These are phyloP conservation scores for Penicillium sp. DNA, from an alignment of 2,329 filamentous ascomycete genomes.

Conservation along the genomic window DNA sequence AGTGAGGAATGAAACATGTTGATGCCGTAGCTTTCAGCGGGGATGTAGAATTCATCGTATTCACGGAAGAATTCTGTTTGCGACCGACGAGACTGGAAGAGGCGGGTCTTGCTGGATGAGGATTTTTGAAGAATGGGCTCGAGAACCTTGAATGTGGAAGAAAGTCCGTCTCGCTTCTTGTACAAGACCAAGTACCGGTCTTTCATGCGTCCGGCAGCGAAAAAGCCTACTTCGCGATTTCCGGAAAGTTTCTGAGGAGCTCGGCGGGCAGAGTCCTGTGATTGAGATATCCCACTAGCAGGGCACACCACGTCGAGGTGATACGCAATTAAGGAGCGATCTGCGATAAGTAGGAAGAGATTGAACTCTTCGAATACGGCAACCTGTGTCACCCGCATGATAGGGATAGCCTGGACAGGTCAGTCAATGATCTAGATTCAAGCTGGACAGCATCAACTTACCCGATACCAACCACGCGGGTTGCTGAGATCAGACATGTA, in stretches of 20 bases:
- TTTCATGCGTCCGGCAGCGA: conserved; percentile 95
- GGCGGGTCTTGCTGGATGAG: conserved; percentile 73
- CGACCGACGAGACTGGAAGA: conserved; percentile 62
- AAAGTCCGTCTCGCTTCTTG: conserved; percentile 89
- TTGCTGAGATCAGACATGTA: conserved; percentile 86
- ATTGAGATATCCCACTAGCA: conserved; percentile 48
- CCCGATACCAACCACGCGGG: conserved; percentile 85
- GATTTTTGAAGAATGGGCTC: conserved; percentile 95
- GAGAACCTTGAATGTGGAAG: conserved; percentile 91
- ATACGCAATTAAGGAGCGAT: conserved; percentile 88
- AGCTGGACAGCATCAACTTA: conserved; percentile 47
- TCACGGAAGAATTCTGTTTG: conserved; percentile 95
- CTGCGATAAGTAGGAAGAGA: conserved; percentile 84
- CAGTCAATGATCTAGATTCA: conserved; percentile 28
- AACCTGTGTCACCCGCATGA: conserved; percentile 80
- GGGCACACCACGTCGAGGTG: conserved; percentile 80
- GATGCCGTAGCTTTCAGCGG: conserved; percentile 88
- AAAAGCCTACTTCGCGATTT: conserved; percentile 92
- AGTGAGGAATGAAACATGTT: conserved; percentile 96
- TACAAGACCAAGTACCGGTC: conserved; percentile 93
- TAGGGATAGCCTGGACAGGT: conserved; percentile 65
- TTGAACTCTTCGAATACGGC: conserved; percentile 95
- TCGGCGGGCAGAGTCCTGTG: conserved; percentile 70
- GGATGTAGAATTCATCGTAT: conserved; percentile 98
- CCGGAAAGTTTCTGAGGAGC: conserved; percentile 88